Evolutionary conservation across 306 rosid species (phyloP), one percentile per base, ranked within the genome.

Genomic region (Vicia faba): DNA sequence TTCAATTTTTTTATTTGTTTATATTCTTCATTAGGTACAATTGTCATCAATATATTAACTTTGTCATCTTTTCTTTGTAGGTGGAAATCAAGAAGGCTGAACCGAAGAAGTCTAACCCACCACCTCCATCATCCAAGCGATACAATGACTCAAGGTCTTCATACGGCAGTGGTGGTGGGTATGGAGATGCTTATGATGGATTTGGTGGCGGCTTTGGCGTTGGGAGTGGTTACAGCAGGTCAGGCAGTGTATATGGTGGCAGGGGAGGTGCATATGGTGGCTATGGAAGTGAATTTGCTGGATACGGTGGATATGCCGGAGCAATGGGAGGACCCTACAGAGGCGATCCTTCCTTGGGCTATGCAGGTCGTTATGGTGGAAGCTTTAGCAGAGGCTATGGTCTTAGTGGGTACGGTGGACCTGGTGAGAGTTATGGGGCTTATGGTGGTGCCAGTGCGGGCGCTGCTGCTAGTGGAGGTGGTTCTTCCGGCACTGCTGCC

Each of bases 21-120:
- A 3, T 4, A 9, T 18, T 53, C 36, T 12, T 54, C 15, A 12
- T 55, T 4, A 20, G 41, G 29, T 46, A 15, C 19, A 29, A 74
- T 44, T 58, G 23, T 39, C 40, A 10, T 33, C 44, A 43, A 28
- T 8, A 26, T 53, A 49, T 39, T 65, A 61, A 46, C 40, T 28
- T 18, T 38, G 10, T 11, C 4, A 36, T 40, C 26, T 75, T 62
- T 64, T 62, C 41, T 70, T 62, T 72, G 65, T 80, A 93, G 99
- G 99, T 93, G 81, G 99, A 93, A 78, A 90, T 90, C 62, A 93
- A 93, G 79, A 90, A 90, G 75, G 99, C 99, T n/a, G 99, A 93
- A 70, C 99, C 99, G 5, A 90, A 88, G 80, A 93, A 93, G 82
- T 78, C 96, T 43, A 88, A 82, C 75, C 76, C 87, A 51, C 87